Conservation (phyloP, 495 filamentous ascomycete species). For the Rhypophila decipiens region DNA sequence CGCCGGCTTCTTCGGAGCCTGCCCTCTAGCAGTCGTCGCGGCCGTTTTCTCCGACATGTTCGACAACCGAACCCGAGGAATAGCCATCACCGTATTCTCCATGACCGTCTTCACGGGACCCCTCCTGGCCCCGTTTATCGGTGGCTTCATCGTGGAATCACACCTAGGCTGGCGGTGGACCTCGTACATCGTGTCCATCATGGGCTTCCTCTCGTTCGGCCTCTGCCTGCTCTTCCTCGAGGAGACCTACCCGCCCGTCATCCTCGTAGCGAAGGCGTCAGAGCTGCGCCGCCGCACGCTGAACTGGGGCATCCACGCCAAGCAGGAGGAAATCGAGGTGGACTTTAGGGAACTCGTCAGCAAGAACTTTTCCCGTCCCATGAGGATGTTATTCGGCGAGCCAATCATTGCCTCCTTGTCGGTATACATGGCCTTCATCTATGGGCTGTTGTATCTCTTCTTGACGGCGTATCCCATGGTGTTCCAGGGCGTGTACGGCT, state of each 20-base stretch:
- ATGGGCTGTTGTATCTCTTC: slow-evolving; percentile 74
- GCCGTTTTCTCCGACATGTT: slow-evolving; percentile 90
- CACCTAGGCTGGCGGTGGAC: slow-evolving; percentile 84
- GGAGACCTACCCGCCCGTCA: slow-evolving; percentile 80
- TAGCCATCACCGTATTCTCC: slow-evolving; percentile 77
- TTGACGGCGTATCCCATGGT: slow-evolving; percentile 75
- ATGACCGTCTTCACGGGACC: slow-evolving; percentile 82
- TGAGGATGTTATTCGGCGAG: slow-evolving; percentile 73
- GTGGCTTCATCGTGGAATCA: slow-evolving; percentile 71
- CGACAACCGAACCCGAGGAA: slow-evolving; percentile 66
- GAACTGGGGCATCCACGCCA: slow-evolving; percentile 93
- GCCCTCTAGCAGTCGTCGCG: slow-evolving; percentile 75
- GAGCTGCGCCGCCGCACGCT: slow-evolving; percentile 74
- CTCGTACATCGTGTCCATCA: slow-evolving; percentile 62
- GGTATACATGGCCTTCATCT: slow-evolving; percentile 79
- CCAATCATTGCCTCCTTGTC: slow-evolving; percentile 70
- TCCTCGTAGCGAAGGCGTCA: slow-evolving; percentile 69
- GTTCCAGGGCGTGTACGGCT: slow-evolving; percentile 64
- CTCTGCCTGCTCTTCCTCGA: slow-evolving; percentile 66
- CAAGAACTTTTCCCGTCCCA: slow-evolving; percentile 78
- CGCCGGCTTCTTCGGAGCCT: slow-evolving; percentile 67
- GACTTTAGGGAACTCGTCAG: slow-evolving; percentile 69
- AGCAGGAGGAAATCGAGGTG: slow-evolving; percentile 88
- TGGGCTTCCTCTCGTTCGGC: slow-evolving; percentile 67
- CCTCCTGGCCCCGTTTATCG: slow-evolving; percentile 71